A percentile compares a stretch with the other conserved stretches of the same genome.
These are phyloP conservation scores for Coniella lustricola DNA, from an alignment of 2,329 filamentous ascomycete species.

Conservation along the genomic window DNA sequence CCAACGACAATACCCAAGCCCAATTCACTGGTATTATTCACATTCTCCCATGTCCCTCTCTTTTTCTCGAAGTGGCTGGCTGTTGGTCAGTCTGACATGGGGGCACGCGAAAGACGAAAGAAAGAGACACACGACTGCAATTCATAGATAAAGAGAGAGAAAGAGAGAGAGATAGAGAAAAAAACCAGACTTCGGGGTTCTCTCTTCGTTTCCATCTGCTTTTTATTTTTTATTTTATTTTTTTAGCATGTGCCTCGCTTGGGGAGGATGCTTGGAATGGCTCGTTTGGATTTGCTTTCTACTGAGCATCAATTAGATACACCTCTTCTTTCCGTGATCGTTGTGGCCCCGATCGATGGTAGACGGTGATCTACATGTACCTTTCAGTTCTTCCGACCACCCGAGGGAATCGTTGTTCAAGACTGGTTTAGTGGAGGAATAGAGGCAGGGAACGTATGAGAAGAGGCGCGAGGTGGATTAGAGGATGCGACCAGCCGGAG, in stretches of 20 bases:
- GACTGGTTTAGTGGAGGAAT: background rate
- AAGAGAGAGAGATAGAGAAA: constrained; percentile 2
- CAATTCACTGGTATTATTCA: no score
- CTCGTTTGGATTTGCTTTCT: constrained; percentile 10
- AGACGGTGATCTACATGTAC: no score
- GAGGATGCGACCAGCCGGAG: background rate
- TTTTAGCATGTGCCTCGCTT: background rate
- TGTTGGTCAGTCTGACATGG: no score
- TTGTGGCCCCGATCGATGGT: background rate
- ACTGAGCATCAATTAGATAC: background rate
- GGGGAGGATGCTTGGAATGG: background rate
- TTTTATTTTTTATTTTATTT: no score
- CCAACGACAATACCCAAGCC: constrained; percentile 10
- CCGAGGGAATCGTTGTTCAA: no score
- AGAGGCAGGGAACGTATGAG: background rate
- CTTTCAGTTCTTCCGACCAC: no score
- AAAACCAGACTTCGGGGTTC: constrained; percentile 3
- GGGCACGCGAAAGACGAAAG: background rate
- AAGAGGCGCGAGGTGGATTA: background rate
- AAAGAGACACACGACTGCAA: background rate
- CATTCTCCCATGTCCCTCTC: background rate
- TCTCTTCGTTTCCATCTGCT: no score
- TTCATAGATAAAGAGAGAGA: background rate
- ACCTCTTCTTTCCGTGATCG: no score
- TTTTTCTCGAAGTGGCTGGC: no score